phyloP scores from a whole-genome alignment of 768 basidiomycete species.

The Leccinellum albellum region DNA sequence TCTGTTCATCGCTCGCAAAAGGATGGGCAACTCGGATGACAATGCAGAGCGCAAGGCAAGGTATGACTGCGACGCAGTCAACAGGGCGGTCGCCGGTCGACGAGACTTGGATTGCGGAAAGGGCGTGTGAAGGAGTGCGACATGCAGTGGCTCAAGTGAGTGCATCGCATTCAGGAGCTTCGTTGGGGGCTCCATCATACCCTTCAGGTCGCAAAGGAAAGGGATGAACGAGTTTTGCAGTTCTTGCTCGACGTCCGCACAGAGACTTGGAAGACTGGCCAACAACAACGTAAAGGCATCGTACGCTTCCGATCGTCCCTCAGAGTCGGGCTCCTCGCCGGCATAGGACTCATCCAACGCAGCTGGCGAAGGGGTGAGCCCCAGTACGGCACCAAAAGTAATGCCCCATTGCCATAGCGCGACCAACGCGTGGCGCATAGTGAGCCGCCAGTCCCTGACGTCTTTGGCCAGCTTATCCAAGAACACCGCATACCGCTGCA shows the following conservation, averaged over 20 bases:
- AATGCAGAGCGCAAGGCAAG: slow-evolving; percentile 73
- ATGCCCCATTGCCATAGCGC: slow-evolving; percentile 59
- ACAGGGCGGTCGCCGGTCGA: slow-evolving; percentile 60
- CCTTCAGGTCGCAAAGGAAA: slow-evolving; percentile 54
- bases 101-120: slow-evolving; percentile 50
- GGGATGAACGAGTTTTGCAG: slow-evolving; percentile 54
- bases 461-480: slow-evolving; percentile 59
- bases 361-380: slow-evolving; percentile 43
- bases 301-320: slow-evolving; percentile 54
- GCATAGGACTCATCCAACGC: slow-evolving; percentile 7
- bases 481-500: slow-evolving; percentile 55
- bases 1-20: slow-evolving; percentile 54
- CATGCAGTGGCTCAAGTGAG: slow-evolving; percentile 69
- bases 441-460: slow-evolving; percentile 60
- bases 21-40: slow-evolving; percentile 63
- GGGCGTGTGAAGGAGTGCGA: slow-evolving; percentile 63
- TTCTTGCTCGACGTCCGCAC: slow-evolving; percentile 48
- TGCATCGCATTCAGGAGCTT: slow-evolving; percentile 70
- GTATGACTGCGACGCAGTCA: slow-evolving; percentile 74
- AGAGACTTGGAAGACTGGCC: slow-evolving; percentile 50
- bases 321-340: slow-evolving; percentile 16
- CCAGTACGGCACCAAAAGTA: slow-evolving; percentile 65
- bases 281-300: slow-evolving; percentile 66
- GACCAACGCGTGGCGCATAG: slow-evolving; percentile 46
- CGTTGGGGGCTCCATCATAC: slow-evolving; percentile 57